Percentiles rank a stretch among this genome's conserved stretches.
These are phyloP conservation scores for Trichoderma sp. DNA, from an alignment of 2,329 filamentous ascomycete genomes.

Conservation along the genomic window DNA sequence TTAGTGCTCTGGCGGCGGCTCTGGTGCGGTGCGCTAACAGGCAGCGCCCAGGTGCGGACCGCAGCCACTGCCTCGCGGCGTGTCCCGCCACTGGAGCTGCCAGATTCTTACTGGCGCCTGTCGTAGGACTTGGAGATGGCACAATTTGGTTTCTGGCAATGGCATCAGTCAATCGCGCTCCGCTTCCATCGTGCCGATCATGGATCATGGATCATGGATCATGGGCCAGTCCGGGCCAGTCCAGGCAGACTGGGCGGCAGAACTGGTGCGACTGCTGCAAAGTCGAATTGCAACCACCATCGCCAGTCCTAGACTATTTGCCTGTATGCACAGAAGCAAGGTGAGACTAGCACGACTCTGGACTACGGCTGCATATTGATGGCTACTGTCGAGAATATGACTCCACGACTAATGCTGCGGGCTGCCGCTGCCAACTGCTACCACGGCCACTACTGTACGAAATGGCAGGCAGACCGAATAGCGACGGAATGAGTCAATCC, in stretches of 20 bases:
- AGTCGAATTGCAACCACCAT: neutral
- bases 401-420: neutral
- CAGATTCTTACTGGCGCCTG: neutral
- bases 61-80: conserved; percentile 8
- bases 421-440: conserved; percentile 6
- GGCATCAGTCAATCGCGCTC: conserved; percentile 12
- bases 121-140: neutral
- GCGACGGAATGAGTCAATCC: conserved; percentile 10
- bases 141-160: neutral
- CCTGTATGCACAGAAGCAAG: neutral
- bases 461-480: neutral
- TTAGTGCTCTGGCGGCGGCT: conserved; percentile 3
- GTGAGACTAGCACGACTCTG: neutral
- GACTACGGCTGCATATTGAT: neutral
- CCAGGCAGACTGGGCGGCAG: neutral
- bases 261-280: neutral
- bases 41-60: conserved; percentile 18
- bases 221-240: neutral
- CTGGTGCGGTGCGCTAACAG: conserved; percentile 9
- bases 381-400: neutral
- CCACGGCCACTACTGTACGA: neutral
- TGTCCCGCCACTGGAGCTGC: neutral
- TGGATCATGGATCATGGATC: neutral
- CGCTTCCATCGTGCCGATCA: conserved; percentile 5
- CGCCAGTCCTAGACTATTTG: neutral